Evolutionary conservation across 148 eudicot genomes (phyloP), one percentile per base, ranked within the genome.

Genomic region (Persicaria tinctoria): DNA sequence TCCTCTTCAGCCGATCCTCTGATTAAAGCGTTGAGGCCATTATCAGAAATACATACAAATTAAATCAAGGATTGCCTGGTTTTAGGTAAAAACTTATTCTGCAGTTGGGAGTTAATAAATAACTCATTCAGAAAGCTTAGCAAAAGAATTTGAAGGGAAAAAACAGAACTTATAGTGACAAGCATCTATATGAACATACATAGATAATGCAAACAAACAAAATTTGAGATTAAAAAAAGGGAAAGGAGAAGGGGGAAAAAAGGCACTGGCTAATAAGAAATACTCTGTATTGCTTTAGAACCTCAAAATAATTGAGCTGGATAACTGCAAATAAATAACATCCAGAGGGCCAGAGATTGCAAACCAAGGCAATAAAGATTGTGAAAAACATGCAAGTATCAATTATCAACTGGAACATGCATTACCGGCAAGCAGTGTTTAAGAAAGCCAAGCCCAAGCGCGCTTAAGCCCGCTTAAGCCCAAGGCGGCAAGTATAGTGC

Each of bases 1-100:
- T 90, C 99, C 77, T 92, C 90, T 74, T 84, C 92, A 79, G 84
- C 85, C 77, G 91, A 90, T 77, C 81, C 82, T 79, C 88, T 86
- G 81, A 77, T 68, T 60, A 53, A 70, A 47, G 73, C 63, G 46
- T 48, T 47, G n/a, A 80, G 76, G 46, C 74, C 23, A 63, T 12
- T n/a, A 17, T 71, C 7, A 48, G 74, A 18, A 20, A 8, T 56
- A 5, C n/a, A 18, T 56, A 75, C 51, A 38, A 41, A 27, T 48
- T 47, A 72, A 49, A 63, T 27, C 14, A 27, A 20, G 44, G 66
- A 38, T 23, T 27, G 18, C 5, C 2, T 27, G 68, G 16, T 27
- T 62, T 32, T 32, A 63, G 27, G 6, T 10, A 32, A 13, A 63
- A 32, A 63, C 45, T 9, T 27, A 0, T 63, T 63, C 46, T 63